Percentiles rank a stretch among this genome's conserved stretches.
Evolutionary conservation across 176 grass and related monocot genomes (phyloP).

Genomic region (Avena atlantica): DNA sequence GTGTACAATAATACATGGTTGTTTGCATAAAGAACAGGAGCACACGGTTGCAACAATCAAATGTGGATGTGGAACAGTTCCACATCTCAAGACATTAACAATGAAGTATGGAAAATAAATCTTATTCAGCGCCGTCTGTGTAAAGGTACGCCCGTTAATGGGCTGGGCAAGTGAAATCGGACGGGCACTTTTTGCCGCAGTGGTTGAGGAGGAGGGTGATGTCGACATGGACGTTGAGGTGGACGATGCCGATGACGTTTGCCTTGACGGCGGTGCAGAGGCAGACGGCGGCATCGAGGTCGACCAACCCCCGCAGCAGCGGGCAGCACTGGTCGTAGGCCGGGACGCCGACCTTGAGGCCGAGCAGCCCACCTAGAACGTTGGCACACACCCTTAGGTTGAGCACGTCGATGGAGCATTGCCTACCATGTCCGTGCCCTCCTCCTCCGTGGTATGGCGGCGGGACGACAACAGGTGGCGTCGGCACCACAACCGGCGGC

Average conservation of each 20-base stretch:
- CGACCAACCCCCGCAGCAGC: slow-evolving; percentile 25
- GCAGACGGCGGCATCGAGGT: slow-evolving; percentile 50
- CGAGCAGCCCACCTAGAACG: not conserved
- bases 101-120: not conserved
- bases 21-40: too few relatives aligned
- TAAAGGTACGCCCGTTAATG: not conserved
- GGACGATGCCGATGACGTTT: slow-evolving; percentile 36
- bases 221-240: slow-evolving; percentile 39
- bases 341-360: not conserved
- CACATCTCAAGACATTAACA: not conserved
- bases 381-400: slow-evolving; percentile 44
- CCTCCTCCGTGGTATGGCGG: not conserved
- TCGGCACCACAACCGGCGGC: not conserved
- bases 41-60: not conserved
- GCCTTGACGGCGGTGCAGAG: slow-evolving; percentile 56
- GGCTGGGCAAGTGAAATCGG: slow-evolving; percentile 13
- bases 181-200: slow-evolving; percentile 36
- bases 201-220: slow-evolving; percentile 41
- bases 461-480: not conserved
- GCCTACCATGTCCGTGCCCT: not conserved
- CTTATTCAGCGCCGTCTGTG: not conserved
- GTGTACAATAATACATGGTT: too few relatives aligned
- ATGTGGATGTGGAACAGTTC: not conserved
- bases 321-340: slow-evolving; percentile 36
- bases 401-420: slow-evolving; percentile 34